Base-by-base conservation (phyloP, 129 eudicot genomes). In the Silybum marianum region DNA sequence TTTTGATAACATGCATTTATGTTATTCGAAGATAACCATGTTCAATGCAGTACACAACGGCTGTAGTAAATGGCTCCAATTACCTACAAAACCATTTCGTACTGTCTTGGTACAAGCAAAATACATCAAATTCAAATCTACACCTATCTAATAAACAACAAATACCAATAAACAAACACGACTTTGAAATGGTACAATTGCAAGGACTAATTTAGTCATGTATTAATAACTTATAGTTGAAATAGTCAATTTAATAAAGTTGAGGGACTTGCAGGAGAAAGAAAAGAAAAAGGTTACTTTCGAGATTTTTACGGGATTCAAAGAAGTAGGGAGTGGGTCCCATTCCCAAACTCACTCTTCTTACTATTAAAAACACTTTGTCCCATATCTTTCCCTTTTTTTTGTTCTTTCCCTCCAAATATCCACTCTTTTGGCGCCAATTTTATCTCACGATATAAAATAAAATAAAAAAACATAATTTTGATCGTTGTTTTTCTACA, bases 361-460 rank as follows among this genome's bases (percentile, higher is more conserved):
- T 69, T 51, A 7, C 36, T 54, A 75, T 75, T 82, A 75, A 11
- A 19, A 83, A 70, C 73, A 70, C 81, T 82, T 54, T 70, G 86
- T 70, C 67, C 38, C 58, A 71, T 77, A 72, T 67, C 13, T 9
- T 40, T 14, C 38, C 3, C 46, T 48, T 44, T 4, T 68, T 68
- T 67, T 9, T 7, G 2, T 38, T 38, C 9, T 70, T 70, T 40
- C 82, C 86, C 73, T 42, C 74, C 75, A 46, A 67, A 51, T 51
- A 22, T 51, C 19, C 42, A 58, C 67, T 6, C 24, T 83, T 83
- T 83, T 83, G 79, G 82, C 82, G 86, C 86, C 86, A 83, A 69
- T 16, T 76, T 30, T 51, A 38, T 24, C 48, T 75, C 58, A 58
- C 23, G 11, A 11, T 16, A 48, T 46, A 71, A 13, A 30, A 54